A percentile compares a stretch with the other conserved stretches of the same genome.
Conservation (phyloP, 768 basidiomycete species). For the Podaxis sp. region DNA sequence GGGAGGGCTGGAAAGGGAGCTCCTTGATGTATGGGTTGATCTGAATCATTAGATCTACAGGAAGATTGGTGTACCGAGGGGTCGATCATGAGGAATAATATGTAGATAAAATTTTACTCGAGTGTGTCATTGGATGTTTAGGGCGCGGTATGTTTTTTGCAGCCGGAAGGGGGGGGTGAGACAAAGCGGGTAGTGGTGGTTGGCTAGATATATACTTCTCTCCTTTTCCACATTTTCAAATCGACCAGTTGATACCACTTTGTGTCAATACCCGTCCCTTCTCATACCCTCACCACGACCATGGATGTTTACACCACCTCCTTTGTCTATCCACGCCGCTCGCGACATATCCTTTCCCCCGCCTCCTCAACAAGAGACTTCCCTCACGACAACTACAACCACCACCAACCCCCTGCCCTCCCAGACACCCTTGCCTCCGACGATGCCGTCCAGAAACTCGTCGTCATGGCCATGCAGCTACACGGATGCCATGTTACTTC, state of each 20-base stretch:
- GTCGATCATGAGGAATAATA: slow-evolving; percentile 4
- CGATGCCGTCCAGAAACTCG: slow-evolving; percentile 79
- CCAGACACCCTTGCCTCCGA: slow-evolving; percentile 46
- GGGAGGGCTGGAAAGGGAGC: slow-evolving; percentile 31
- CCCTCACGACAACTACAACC: slow-evolving; percentile 36
- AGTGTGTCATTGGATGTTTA: slow-evolving; percentile 35
- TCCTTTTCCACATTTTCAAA: slow-evolving; percentile 32
- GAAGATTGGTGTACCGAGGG: slow-evolving; percentile 6
- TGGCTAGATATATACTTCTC: slow-evolving; percentile 26
- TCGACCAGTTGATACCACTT: slow-evolving; percentile 48
- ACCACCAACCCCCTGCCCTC: slow-evolving; percentile 36
- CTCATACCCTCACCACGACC: slow-evolving; percentile 33
- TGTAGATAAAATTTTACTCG: slow-evolving; percentile 15
- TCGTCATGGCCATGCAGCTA: slow-evolving; percentile 73
- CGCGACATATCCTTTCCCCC: slow-evolving; percentile 65
- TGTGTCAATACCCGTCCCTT: slow-evolving; percentile 55
- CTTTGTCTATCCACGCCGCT: slow-evolving; percentile 87
- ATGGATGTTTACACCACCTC: slow-evolving; percentile 98
- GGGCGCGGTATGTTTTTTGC: slow-evolving; percentile 40
- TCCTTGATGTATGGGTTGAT: slow-evolving; percentile 17
- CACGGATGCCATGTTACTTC: slow-evolving; percentile 86
- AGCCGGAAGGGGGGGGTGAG: slow-evolving; percentile 29
- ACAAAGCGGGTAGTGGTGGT: slow-evolving; percentile 27
- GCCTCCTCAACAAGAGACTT: slow-evolving; percentile 62
- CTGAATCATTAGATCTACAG: slow-evolving; percentile 16